These are phyloP conservation scores for Nadsonia fulvescens DNA, from an alignment of 805 yeast genomes.

Conservation along the genomic window DNA sequence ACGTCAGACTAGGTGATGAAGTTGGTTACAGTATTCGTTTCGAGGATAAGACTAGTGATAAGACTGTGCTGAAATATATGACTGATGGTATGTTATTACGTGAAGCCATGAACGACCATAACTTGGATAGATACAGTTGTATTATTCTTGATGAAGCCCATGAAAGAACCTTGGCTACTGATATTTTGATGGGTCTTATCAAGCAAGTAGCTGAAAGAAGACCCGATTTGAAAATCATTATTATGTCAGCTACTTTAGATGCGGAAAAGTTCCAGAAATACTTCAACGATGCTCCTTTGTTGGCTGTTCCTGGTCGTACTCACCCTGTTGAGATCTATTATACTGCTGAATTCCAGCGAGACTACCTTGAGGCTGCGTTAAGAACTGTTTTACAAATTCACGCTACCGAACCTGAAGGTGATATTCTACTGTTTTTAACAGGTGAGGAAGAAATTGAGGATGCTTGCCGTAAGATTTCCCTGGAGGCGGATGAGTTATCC, in stretches of 20 bases:
- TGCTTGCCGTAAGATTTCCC: slow-evolving; percentile 71
- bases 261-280: slow-evolving; percentile 89
- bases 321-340: slow-evolving; percentile 93
- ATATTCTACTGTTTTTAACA: slow-evolving; percentile 67
- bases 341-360: slow-evolving; percentile 92
- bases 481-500: slow-evolving; percentile 77
- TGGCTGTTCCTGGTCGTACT: slow-evolving; percentile 96
- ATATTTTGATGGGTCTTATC: slow-evolving; percentile 85
- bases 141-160: slow-evolving; percentile 95
- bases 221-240: slow-evolving; percentile 75
- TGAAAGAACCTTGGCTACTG: slow-evolving; percentile 92
- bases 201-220: slow-evolving; percentile 68
- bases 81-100: slow-evolving; percentile 96
- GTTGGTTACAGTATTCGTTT: slow-evolving; percentile 93
- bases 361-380: slow-evolving; percentile 85
- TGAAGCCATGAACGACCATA: slow-evolving; percentile 95
- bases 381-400: slow-evolving; percentile 92
- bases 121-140: slow-evolving; percentile 63
- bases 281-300: slow-evolving; percentile 78
- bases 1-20: slow-evolving; percentile 77
- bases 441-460: slow-evolving; percentile 98
- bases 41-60: slow-evolving; percentile 68
- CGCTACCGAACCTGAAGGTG: slow-evolving; percentile 91
- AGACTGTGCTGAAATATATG: slow-evolving; percentile 83
- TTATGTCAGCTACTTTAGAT: slow-evolving; percentile 96